Conservation (phyloP, 2,329 filamentous ascomycete species). For the Aureobasidium sp. region DNA sequence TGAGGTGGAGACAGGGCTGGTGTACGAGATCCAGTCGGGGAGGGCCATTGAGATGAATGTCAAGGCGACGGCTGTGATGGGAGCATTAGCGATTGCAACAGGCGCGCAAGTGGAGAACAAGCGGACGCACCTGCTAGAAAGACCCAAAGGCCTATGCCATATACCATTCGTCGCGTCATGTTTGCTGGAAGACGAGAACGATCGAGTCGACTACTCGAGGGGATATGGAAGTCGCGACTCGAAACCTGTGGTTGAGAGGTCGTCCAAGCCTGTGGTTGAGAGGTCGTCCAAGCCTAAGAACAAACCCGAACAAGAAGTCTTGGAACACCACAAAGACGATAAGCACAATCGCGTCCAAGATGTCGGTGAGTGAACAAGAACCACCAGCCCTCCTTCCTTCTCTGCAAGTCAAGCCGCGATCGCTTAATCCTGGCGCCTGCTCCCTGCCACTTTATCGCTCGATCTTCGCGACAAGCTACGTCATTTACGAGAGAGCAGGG, state of each 20-base stretch:
- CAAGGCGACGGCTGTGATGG: slow-evolving; percentile 56
- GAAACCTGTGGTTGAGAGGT: background rate
- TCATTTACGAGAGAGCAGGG: background rate
- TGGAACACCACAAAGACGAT: background rate
- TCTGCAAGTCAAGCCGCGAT: background rate
- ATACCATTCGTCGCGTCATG: slow-evolving; percentile 45
- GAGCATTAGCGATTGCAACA: background rate
- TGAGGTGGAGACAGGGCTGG: slow-evolving; percentile 13
- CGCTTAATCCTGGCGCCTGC: background rate
- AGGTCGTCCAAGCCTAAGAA: background rate
- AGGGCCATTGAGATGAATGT: slow-evolving; percentile 62
- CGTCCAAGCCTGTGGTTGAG: background rate
- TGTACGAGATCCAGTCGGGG: slow-evolving; percentile 63
- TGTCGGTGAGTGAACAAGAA: background rate
- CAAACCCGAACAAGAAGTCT: no score
- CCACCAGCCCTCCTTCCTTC: background rate
- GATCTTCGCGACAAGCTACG: background rate
- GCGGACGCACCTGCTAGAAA: slow-evolving; percentile 35
- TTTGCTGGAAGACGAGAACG: slow-evolving; percentile 8
- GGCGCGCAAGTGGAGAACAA: background rate
- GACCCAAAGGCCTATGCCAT: slow-evolving; percentile 41
- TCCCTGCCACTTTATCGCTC: slow-evolving; percentile 3
- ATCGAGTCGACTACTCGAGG: background rate
- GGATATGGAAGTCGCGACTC: background rate
- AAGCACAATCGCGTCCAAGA: background rate